Evolutionary conservation across 192 early-diverging fungal genomes (phyloP).

Genomic region (Rhizophagus clarus): DNA sequence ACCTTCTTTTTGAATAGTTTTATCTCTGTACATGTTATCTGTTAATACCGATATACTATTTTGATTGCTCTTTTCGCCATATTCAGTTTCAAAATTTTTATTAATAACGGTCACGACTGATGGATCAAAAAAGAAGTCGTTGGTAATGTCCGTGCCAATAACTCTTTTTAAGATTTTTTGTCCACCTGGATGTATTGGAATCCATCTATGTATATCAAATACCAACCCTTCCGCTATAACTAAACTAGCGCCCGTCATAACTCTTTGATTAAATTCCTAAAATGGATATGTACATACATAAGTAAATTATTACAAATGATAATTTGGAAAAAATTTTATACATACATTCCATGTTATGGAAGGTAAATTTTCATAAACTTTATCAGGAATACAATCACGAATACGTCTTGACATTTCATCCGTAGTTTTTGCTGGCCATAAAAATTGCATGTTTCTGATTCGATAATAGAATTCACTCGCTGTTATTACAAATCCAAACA

Average conservation of each 20-base stretch:
- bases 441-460: neutral
- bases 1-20: neutral
- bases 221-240: slow-evolving; percentile 25
- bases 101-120: neutral
- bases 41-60: neutral
- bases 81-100: neutral
- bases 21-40: neutral
- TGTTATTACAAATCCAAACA: neutral
- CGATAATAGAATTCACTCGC: neutral
- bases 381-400: neutral
- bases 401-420: neutral
- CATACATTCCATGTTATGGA: neutral
- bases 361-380: neutral
- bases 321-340: neutral
- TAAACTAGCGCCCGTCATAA: neutral
- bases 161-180: slow-evolving; percentile 27
- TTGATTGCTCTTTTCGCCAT: neutral
- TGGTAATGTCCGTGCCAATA: slow-evolving; percentile 21
- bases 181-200: slow-evolving; percentile 28
- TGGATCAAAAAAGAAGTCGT: neutral
- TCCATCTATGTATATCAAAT: slow-evolving; percentile 28
- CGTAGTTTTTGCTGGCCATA: neutral
- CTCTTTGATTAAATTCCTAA: neutral
- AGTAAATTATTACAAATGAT: too few relatives aligned
- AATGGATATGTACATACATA: neutral